Evolutionary conservation across 2,329 filamentous ascomycete genomes (phyloP).

Genomic region (Ascocoryne sarcoides): DNA sequence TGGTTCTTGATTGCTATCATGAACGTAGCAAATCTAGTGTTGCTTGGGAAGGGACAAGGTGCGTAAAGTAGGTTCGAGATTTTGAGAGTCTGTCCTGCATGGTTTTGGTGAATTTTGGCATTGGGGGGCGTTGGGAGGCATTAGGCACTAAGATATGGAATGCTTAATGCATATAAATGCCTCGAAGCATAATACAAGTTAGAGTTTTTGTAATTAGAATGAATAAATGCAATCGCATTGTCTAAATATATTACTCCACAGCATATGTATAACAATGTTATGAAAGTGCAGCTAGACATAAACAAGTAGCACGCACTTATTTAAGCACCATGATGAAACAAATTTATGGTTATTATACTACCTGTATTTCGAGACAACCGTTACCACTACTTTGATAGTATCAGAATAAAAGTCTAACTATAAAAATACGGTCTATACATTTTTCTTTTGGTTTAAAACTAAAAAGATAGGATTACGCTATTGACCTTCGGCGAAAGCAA

Average conservation of each 20-base stretch:
- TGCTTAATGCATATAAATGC: neutral
- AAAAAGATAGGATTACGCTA: too few relatives aligned
- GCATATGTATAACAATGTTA: neutral
- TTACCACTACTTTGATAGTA: too few relatives aligned
- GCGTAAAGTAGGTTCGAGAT: neutral
- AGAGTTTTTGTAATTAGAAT: neutral
- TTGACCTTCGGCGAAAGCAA: too few relatives aligned
- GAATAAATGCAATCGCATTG: neutral
- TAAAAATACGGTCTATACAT: too few relatives aligned
- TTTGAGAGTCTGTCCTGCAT: neutral
- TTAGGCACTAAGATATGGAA: neutral
- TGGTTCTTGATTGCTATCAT: slow-evolving; percentile 70
- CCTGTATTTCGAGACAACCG: neutral
- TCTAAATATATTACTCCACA: neutral
- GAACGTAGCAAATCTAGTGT: slow-evolving; percentile 69
- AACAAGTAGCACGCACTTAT: neutral
- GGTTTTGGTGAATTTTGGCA: neutral
- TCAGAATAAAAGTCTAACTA: too few relatives aligned
- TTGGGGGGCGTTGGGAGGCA: neutral
- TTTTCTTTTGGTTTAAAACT: too few relatives aligned
- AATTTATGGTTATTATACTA: neutral
- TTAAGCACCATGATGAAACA: neutral
- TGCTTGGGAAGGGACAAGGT: slow-evolving; percentile 41
- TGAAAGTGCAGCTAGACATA: neutral
- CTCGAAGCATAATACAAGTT: neutral